Evolutionary conservation across 495 filamentous ascomycete genomes (phyloP), one percentile per base, ranked within the genome.

Genomic region (Chaetomidium leptoderma): DNA sequence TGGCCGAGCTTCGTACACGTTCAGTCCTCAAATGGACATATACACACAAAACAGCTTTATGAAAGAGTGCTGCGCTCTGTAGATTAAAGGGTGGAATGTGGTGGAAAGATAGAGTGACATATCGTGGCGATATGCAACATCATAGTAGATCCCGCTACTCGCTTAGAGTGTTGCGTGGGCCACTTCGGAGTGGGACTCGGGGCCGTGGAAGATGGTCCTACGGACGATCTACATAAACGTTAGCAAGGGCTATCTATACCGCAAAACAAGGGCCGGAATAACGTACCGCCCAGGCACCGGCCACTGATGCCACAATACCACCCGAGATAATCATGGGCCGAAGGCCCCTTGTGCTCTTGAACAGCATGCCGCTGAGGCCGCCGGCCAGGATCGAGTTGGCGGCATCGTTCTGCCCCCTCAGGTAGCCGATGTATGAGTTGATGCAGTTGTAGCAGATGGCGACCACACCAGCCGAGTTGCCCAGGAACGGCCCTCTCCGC

Each of bases 381-480:
- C 93, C 93, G 4, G 92, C 91, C 21, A 80, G 69, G 55, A 98
- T 81, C 51, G 90, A 92, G 73, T 97, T 97, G 49, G 88, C 81
- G 4, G 89, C 76, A 67, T 98, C 93, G 62, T 97, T 92, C 77
- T 91, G 92, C 49, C 93, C 93, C 56, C 93, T 79, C 39, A 85
- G 76, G 64, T 88, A 84, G 30, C 95, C 92, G 58, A 97, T 84
- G 19, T 82, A 84, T n/a, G 89, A 95, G 76, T 97, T 97, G 69
- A 96, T 78, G 21, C 89, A 85, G 72, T 95, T 97, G 70, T 96
- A 98, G 54, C 91, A 85, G 82, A 98, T 88, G 13, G 93, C 93
- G 30, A 98, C 83, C 26, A 97, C 91, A 52, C 91, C 93, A 2
- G 95, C 93, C 7, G 85, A 90, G 77, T 98, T 98, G 16, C 95